Evolutionary conservation across 2,329 filamentous ascomycete genomes (phyloP).

Genomic region (Pestalotiopsis sp.): DNA sequence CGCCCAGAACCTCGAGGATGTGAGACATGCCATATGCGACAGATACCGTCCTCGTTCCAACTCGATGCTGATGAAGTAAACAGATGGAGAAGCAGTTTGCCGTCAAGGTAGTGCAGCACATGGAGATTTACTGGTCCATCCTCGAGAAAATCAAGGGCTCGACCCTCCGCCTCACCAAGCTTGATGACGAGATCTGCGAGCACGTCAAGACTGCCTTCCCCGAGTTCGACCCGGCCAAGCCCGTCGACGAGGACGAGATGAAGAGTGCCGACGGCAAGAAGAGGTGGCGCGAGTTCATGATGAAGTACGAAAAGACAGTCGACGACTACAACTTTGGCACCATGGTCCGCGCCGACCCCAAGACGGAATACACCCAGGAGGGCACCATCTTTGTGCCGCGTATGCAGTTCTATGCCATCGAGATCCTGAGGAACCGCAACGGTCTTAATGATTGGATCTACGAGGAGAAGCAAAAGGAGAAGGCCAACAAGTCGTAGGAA

Average conservation of each 20-base stretch:
- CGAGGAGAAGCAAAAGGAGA: constrained; percentile 72
- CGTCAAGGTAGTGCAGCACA: constrained; percentile 95
- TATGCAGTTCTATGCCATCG: constrained; percentile 84
- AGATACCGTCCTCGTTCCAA: too few species aligned
- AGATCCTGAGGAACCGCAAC: constrained; percentile 78
- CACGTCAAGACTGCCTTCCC: constrained; percentile 89
- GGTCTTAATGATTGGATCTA: constrained; percentile 98
- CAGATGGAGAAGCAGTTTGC: constrained; percentile 99
- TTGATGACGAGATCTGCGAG: constrained; percentile 92
- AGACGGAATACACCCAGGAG: constrained; percentile 82
- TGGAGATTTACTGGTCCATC: constrained; percentile 96
- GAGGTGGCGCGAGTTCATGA: constrained; percentile 92
- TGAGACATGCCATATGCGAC: neutral
- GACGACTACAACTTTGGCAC: constrained; percentile 98
- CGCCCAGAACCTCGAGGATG: constrained; percentile 12
- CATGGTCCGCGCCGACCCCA: constrained; percentile 78
- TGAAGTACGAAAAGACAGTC: constrained; percentile 90
- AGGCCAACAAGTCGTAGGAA: constrained; percentile 36
- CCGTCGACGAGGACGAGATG: constrained; percentile 90
- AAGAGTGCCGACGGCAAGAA: constrained; percentile 97
- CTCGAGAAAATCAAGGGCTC: constrained; percentile 90
- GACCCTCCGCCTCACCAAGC: constrained; percentile 85
- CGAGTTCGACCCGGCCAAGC: constrained; percentile 81
- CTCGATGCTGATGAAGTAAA: neutral
- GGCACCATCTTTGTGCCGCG: constrained; percentile 79